A percentile compares a stretch with the other conserved stretches of the same genome.
phyloP scores from a whole-genome alignment of 2,329 filamentous ascomycete species.

The Fusarium sarcochroum region DNA sequence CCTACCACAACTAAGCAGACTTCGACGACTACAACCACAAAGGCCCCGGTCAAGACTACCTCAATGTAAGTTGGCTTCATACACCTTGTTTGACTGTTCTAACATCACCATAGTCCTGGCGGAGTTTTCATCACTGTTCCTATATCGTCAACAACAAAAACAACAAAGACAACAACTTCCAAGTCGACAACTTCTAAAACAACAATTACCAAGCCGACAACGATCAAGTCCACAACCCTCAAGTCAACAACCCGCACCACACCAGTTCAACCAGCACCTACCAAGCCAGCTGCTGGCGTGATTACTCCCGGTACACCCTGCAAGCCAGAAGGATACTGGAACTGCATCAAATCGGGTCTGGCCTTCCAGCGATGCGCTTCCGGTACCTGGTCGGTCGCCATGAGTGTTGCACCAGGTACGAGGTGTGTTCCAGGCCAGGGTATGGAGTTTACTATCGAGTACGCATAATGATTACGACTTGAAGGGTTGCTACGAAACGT shows the following conservation, averaged over 20 bases:
- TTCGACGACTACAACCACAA: slow-evolving; percentile 6
- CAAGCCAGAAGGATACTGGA: slow-evolving; percentile 49
- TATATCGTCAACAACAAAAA: slow-evolving; percentile 16
- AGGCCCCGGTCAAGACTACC: slow-evolving; percentile 25
- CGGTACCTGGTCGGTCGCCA: slow-evolving; percentile 65
- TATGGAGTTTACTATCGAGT: slow-evolving; percentile 39
- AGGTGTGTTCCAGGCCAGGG: slow-evolving; percentile 58
- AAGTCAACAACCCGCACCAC: slow-evolving; percentile 26
- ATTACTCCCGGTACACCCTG: slow-evolving; percentile 31
- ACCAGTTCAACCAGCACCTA: slow-evolving; percentile 14
- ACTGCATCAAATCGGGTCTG: slow-evolving; percentile 28
- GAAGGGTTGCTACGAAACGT: neutral
- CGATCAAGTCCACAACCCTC: slow-evolving; percentile 37
- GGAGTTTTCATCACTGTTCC: slow-evolving; percentile 31
- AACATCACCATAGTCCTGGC: slow-evolving; percentile 8
- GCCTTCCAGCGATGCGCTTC: slow-evolving; percentile 72
- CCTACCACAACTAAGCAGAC: slow-evolving; percentile 28
- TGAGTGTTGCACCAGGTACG: slow-evolving; percentile 67
- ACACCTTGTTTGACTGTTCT: neutral
- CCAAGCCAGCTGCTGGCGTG: slow-evolving; percentile 17
- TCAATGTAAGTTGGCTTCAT: slow-evolving; percentile 16
- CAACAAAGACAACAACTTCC: slow-evolving; percentile 3
- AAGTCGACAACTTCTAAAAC: slow-evolving; percentile 20
- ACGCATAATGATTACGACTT: slow-evolving; percentile 19
- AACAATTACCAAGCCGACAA: neutral